Percentiles rank a stretch among this genome's conserved stretches.
phyloP scores from a whole-genome alignment of 148 eudicot species.

The Arctostaphylos glauca region DNA sequence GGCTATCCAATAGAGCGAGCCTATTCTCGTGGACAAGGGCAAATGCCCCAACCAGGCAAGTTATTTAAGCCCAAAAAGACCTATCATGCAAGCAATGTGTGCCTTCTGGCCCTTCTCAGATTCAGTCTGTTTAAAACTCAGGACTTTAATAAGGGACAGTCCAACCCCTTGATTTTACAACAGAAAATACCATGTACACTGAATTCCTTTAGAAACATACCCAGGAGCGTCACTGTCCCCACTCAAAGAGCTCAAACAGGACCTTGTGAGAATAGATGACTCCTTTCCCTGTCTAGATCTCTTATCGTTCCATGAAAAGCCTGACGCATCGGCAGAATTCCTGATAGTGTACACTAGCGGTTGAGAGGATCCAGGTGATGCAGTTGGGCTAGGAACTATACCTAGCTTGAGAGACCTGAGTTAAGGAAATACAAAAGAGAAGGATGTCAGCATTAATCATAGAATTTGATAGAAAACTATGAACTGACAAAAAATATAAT shows the following conservation, averaged over 20 bases:
- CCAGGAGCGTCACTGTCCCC: conserved; percentile 50
- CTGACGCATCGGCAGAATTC: conserved; percentile 49
- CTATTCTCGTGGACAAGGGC: not conserved
- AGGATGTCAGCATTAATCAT: not conserved
- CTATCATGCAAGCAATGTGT: not conserved
- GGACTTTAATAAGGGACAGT: not conserved
- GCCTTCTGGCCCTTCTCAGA: not conserved
- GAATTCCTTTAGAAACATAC: conserved; percentile 27
- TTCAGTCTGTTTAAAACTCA: not conserved
- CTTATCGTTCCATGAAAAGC: conserved; percentile 64
- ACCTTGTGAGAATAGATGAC: conserved; percentile 54
- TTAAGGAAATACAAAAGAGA: not conserved
- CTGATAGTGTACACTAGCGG: conserved; percentile 45
- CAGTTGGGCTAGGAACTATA: conserved; percentile 36
- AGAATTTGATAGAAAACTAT: not conserved
- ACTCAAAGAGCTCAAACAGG: conserved; percentile 55
- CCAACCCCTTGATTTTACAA: not conserved
- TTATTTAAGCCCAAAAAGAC: not conserved
- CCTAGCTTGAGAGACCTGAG: conserved; percentile 66
- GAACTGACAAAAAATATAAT: not conserved
- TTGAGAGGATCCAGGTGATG: conserved; percentile 41
- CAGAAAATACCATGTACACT: not conserved
- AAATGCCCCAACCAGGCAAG: not conserved
- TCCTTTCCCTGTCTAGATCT: conserved; percentile 70
- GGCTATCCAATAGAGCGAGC: not conserved